Evolutionary conservation across 2,329 filamentous ascomycete species (phyloP).

Genomic region (Talaromyces sp.): DNA sequence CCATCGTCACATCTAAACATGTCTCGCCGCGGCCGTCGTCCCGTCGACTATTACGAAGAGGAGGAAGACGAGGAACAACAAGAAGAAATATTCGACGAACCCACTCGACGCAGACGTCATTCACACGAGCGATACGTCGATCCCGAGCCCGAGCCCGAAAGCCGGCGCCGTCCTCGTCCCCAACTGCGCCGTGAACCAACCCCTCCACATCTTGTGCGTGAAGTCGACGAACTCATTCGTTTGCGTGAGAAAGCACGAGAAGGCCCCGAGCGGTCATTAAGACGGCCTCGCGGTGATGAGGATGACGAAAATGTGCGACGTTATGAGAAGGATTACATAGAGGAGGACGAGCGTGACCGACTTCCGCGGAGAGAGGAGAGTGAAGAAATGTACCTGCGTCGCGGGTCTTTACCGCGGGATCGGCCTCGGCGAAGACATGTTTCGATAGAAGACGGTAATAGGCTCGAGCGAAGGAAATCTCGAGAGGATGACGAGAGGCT

Average conservation of each 20-base stretch:
- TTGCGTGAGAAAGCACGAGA: slow-evolving; percentile 21
- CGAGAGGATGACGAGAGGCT: slow-evolving; percentile 10
- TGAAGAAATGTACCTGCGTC: slow-evolving; percentile 7
- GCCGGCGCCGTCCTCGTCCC: slow-evolving; percentile 22
- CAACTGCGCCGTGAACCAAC: slow-evolving; percentile 21
- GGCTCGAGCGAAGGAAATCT: neutral
- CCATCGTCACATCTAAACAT: slow-evolving; percentile 15
- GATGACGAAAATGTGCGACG: neutral
- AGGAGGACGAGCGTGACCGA: slow-evolving; percentile 7
- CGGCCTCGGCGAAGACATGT: slow-evolving; percentile 13
- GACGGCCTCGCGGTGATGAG: neutral
- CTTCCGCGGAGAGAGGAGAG: slow-evolving; percentile 17
- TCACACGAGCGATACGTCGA: slow-evolving; percentile 21
- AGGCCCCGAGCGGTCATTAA: neutral
- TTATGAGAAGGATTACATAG: slow-evolving; percentile 22
- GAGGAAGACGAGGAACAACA: slow-evolving; percentile 18
- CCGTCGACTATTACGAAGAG: slow-evolving; percentile 24
- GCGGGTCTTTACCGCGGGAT: slow-evolving; percentile 4
- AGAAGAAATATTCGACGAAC: slow-evolving; percentile 21
- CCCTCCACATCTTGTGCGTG: slow-evolving; percentile 29
- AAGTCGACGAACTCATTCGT: slow-evolving; percentile 32
- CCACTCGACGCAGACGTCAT: slow-evolving; percentile 17
- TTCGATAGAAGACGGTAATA: slow-evolving; percentile 19
- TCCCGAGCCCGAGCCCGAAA: slow-evolving; percentile 13
- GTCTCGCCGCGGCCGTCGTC: slow-evolving; percentile 24